Conservation (phyloP, 1,284 basidiomycete genomes). For the Boletellus deceptivus region DNA sequence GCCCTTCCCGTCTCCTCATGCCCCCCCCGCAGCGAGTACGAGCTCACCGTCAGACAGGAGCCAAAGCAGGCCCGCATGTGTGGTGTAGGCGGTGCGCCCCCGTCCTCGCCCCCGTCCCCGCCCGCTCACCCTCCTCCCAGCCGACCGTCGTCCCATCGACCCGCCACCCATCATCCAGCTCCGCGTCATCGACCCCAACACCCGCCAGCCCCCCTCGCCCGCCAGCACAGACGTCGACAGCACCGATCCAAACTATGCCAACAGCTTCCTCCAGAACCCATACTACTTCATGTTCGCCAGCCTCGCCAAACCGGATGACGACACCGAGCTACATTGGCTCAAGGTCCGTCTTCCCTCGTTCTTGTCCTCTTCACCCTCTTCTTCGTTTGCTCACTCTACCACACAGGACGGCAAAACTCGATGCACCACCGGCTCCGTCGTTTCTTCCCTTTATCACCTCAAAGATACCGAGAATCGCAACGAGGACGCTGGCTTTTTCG, state of each 20-base stretch:
- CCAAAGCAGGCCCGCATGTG: constrained; percentile 92
- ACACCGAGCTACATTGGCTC: constrained; percentile 90
- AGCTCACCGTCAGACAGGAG: constrained; percentile 82
- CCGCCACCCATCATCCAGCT: constrained; percentile 97
- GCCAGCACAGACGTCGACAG: constrained; percentile 34
- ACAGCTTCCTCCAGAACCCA: constrained; percentile 77
- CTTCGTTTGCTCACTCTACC: not conserved
- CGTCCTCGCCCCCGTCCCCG: constrained; percentile 4
- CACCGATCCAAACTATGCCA: constrained; percentile 34
- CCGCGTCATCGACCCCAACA: constrained; percentile 75
- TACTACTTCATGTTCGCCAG: constrained; percentile 95
- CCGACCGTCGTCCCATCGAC: constrained; percentile 91
- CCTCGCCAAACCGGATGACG: constrained; percentile 83
- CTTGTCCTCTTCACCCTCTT: not conserved
- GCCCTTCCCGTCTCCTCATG: constrained; percentile 6
- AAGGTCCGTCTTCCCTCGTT: constrained; percentile 47
- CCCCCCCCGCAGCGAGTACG: constrained; percentile 62
- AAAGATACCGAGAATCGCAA: constrained; percentile 86
- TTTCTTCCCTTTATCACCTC: constrained; percentile 91
- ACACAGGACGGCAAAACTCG: constrained; percentile 81
- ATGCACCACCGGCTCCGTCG: constrained; percentile 86
- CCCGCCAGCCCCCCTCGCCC: constrained; percentile 33
- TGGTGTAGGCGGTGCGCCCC: constrained; percentile 82
- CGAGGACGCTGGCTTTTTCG: constrained; percentile 87
- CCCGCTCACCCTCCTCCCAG: constrained; percentile 37